phyloP scores from a whole-genome alignment of 2,329 filamentous ascomycete species.

The Fusarium compactum region DNA sequence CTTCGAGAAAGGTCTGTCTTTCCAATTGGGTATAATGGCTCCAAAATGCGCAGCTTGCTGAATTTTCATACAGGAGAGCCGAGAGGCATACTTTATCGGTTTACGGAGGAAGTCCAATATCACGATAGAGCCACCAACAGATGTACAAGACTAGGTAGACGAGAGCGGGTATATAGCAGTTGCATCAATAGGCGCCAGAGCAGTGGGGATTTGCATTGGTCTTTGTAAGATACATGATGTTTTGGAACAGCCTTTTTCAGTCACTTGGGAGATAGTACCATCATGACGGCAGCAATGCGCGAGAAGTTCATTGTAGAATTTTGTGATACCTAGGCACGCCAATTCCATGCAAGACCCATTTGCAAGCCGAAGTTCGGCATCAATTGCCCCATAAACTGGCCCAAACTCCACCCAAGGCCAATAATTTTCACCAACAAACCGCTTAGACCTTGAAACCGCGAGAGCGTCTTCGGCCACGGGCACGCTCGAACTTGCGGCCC shows the following conservation, averaged over 20 bases:
- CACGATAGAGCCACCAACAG: constrained; percentile 25
- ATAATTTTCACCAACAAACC: constrained; percentile 44
- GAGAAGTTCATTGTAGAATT: constrained; percentile 52
- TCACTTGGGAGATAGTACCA: constrained; percentile 36
- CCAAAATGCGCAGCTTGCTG: not conserved
- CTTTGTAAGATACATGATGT: not conserved
- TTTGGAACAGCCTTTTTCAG: not conserved
- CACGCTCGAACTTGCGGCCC: constrained; percentile 99
- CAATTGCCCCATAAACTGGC: constrained; percentile 47
- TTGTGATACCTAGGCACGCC: constrained; percentile 63
- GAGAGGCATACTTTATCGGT: constrained; percentile 88
- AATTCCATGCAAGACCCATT: constrained; percentile 57
- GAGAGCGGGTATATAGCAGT: not conserved
- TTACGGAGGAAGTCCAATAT: constrained; percentile 71
- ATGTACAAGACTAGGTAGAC: constrained; percentile 2
- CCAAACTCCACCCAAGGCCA: constrained; percentile 47
- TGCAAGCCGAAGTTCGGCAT: constrained; percentile 50
- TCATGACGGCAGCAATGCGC: constrained; percentile 43
- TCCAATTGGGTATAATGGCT: not conserved
- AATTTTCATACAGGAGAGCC: constrained; percentile 57
- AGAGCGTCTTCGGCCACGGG: constrained; percentile 98
- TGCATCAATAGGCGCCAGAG: not conserved
- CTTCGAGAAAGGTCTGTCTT: constrained; percentile 80
- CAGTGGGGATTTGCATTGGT: not conserved
- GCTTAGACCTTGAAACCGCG: constrained; percentile 99